Evolutionary conservation across 2,329 filamentous ascomycete genomes (phyloP).

Genomic region (Neurospora crassa): DNA sequence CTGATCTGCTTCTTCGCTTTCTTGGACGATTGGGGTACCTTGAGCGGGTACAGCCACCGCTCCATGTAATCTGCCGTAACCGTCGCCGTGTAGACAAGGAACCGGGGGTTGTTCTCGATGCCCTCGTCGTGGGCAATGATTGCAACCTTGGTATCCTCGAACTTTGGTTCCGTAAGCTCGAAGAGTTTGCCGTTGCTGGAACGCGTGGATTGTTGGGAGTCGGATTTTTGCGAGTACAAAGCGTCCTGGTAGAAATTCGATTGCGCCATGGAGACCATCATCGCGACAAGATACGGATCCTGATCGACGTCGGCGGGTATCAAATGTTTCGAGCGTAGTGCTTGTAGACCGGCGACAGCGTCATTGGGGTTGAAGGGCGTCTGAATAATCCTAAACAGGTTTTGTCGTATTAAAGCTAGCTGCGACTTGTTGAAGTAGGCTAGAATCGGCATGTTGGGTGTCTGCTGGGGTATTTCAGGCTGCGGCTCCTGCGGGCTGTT

Average conservation of each 20-base stretch:
- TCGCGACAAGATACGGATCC: slow-evolving; percentile 42
- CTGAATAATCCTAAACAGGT: slow-evolving; percentile 35
- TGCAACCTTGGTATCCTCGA: slow-evolving; percentile 39
- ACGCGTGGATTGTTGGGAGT: slow-evolving; percentile 19
- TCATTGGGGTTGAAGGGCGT: slow-evolving; percentile 34
- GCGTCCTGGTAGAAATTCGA: slow-evolving; percentile 36
- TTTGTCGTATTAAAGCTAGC: slow-evolving; percentile 34
- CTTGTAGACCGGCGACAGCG: slow-evolving; percentile 38
- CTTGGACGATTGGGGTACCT: slow-evolving; percentile 20
- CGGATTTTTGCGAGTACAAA: slow-evolving; percentile 7
- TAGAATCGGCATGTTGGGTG: slow-evolving; percentile 24
- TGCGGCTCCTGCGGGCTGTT: not conserved
- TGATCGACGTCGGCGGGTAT: slow-evolving; percentile 38
- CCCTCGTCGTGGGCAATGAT: slow-evolving; percentile 42
- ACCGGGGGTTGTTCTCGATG: slow-evolving; percentile 28
- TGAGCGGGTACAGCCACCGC: slow-evolving; percentile 40
- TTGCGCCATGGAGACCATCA: slow-evolving; percentile 49
- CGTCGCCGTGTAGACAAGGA: slow-evolving; percentile 43
- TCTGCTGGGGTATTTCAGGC: not conserved
- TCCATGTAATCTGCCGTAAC: slow-evolving; percentile 39
- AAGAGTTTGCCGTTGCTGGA: slow-evolving; percentile 7
- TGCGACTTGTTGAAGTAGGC: slow-evolving; percentile 40
- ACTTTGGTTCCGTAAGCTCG: slow-evolving; percentile 22
- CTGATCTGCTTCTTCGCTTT: slow-evolving; percentile 20
- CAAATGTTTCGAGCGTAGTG: slow-evolving; percentile 36